Evolutionary conservation across 2,329 filamentous ascomycete species (phyloP).

Genomic region (Ceratocystis lukuohia): DNA sequence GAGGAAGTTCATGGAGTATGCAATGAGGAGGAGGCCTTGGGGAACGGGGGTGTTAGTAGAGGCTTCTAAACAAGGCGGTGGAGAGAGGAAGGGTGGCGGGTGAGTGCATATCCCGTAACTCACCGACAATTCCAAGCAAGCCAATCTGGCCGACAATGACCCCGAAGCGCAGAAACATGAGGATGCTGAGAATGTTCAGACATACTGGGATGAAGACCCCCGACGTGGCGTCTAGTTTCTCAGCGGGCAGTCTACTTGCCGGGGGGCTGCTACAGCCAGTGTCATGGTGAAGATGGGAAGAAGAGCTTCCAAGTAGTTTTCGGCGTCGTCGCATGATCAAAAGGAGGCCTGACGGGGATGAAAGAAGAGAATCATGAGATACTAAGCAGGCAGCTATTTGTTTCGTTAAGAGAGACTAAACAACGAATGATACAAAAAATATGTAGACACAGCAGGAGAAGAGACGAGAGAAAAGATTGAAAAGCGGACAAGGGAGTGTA

Average conservation of each 20-base stretch:
- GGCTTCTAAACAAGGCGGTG: neutral
- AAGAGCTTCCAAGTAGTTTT: constrained; percentile 6
- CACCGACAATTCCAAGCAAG: constrained; percentile 66
- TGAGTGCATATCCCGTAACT: constrained; percentile 21
- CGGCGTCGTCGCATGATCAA: constrained; percentile 10
- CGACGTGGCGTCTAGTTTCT: constrained; percentile 63
- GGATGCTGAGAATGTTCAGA: constrained; percentile 74
- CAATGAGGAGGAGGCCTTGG: constrained; percentile 54
- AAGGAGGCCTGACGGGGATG: neutral
- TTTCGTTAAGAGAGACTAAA: no score
- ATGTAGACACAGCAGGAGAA: neutral
- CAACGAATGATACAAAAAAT: no score
- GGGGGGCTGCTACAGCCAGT: neutral
- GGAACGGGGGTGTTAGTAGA: neutral
- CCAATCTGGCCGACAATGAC: constrained; percentile 72
- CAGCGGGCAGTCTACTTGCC: constrained; percentile 19
- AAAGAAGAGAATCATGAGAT: neutral
- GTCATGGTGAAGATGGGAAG: neutral
- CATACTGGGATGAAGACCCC: constrained; percentile 82
- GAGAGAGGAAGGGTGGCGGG: neutral
- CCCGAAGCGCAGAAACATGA: constrained; percentile 85
- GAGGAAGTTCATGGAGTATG: constrained; percentile 72
- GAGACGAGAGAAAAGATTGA: neutral
- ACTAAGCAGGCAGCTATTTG: neutral
- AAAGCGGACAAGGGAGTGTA: neutral